These are phyloP conservation scores for Actinidia polygama DNA, from an alignment of 179 eudicot species.

Conservation along the genomic window DNA sequence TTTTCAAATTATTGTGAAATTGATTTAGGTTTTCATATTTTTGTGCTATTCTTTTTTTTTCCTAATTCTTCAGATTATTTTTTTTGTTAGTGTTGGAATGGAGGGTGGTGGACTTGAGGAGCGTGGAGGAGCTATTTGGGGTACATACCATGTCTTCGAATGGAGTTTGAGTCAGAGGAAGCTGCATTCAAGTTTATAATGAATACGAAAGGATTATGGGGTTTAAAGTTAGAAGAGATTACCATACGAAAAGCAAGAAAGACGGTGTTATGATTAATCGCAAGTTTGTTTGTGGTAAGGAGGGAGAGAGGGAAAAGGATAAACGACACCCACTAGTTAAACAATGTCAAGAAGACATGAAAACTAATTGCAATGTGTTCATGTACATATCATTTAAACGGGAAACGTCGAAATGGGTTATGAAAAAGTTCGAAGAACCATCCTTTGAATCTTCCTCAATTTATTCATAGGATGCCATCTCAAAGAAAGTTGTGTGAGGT, in stretches of 20 bases:
- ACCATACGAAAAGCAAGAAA: neutral
- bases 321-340: neutral
- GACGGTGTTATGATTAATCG: neutral
- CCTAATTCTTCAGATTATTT: too few relatives aligned
- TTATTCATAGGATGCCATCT: too few relatives aligned
- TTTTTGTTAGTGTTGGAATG: too few relatives aligned
- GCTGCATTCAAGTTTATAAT: neutral
- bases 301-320: neutral
- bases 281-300: neutral
- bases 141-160: neutral
- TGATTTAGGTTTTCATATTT: too few relatives aligned
- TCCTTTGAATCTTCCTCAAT: too few relatives aligned
- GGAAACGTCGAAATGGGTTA: neutral
- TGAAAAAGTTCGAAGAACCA: neutral
- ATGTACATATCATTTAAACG: neutral
- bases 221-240: neutral
- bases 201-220: neutral
- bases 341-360: too few relatives aligned
- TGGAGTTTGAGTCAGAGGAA: neutral
- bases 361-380: neutral
- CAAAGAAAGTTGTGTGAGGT: too few relatives aligned
- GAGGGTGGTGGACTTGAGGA: too few relatives aligned
- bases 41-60: too few relatives aligned
- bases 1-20: too few relatives aligned
- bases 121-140: too few relatives aligned